These are phyloP conservation scores for Penicillium sp. DNA, from an alignment of 2,329 filamentous ascomycete genomes.

Conservation along the genomic window DNA sequence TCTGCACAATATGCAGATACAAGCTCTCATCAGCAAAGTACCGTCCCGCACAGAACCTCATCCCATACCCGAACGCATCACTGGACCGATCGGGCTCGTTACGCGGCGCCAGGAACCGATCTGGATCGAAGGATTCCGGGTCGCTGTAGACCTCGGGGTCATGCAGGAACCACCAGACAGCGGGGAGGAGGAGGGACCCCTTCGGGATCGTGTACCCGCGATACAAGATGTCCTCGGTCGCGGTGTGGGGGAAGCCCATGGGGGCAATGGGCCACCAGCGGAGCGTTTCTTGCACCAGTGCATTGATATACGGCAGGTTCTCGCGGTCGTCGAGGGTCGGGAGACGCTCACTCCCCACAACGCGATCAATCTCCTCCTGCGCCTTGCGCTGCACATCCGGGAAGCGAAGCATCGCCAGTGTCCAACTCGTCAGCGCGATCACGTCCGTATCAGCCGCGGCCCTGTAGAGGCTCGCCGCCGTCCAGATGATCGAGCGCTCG, in stretches of 20 bases:
- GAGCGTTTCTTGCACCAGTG: constrained; percentile 44
- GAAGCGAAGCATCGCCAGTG: constrained; percentile 59
- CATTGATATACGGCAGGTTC: constrained; percentile 43
- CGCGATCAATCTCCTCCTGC: constrained; percentile 49
- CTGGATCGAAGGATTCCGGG: constrained; percentile 49
- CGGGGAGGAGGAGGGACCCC: constrained; percentile 40
- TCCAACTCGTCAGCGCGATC: constrained; percentile 49
- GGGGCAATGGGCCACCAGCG: constrained; percentile 43
- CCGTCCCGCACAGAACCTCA: constrained; percentile 50
- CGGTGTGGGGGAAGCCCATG: constrained; percentile 38
- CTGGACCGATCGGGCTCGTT: constrained; percentile 45
- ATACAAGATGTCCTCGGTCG: constrained; percentile 32
- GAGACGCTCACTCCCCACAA: constrained; percentile 39
- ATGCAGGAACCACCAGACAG: constrained; percentile 44
- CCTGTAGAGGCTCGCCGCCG: constrained; percentile 11
- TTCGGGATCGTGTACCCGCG: constrained; percentile 40
- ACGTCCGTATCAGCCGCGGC: constrained; percentile 42
- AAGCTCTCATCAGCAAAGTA: constrained; percentile 49
- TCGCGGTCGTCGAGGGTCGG: constrained; percentile 45
- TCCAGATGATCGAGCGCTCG: constrained; percentile 6
- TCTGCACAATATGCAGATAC: constrained; percentile 49
- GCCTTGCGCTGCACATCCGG: constrained; percentile 57
- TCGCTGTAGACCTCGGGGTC: constrained; percentile 43
- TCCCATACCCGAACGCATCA: constrained; percentile 44
- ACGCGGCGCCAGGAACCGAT: constrained; percentile 43